Conservation (phyloP, 2,329 filamentous ascomycete species). For the Chaetomium sp. region DNA sequence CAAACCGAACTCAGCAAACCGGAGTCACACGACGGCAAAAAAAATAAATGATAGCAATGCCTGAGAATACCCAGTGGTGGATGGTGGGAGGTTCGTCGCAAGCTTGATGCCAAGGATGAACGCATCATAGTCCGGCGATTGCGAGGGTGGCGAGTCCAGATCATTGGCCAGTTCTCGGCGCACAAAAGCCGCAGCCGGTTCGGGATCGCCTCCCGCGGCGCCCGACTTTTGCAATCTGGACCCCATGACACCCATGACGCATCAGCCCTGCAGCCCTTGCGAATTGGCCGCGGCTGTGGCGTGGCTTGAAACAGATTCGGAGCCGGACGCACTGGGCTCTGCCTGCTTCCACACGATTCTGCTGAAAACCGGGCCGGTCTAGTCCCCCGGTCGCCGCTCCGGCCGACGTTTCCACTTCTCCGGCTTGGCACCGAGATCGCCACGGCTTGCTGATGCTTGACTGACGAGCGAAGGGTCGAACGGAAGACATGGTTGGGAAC, state of each 20-base stretch:
- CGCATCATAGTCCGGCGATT: conserved; percentile 4
- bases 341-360: background rate
- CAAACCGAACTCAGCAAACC: background rate
- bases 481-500: background rate
- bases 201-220: conserved; percentile 8
- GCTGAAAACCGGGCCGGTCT: background rate
- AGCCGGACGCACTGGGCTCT: background rate
- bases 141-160: background rate
- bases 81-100: background rate
- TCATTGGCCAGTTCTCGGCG: conserved; percentile 13
- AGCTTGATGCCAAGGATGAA: conserved; percentile 10
- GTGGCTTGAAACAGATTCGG: background rate
- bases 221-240: background rate
- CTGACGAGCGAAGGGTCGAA: background rate
- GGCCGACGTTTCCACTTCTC: background rate
- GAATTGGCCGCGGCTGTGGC: background rate
- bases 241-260: conserved; percentile 10
- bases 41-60: background rate
- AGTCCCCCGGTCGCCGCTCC: background rate
- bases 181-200: conserved; percentile 26
- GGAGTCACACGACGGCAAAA: background rate
- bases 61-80: background rate
- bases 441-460: background rate
- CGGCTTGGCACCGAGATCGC: conserved; percentile 3
- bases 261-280: background rate